Evolutionary conservation across 2,329 filamentous ascomycete genomes (phyloP).

Genomic region (Bretziella fagacearum): DNA sequence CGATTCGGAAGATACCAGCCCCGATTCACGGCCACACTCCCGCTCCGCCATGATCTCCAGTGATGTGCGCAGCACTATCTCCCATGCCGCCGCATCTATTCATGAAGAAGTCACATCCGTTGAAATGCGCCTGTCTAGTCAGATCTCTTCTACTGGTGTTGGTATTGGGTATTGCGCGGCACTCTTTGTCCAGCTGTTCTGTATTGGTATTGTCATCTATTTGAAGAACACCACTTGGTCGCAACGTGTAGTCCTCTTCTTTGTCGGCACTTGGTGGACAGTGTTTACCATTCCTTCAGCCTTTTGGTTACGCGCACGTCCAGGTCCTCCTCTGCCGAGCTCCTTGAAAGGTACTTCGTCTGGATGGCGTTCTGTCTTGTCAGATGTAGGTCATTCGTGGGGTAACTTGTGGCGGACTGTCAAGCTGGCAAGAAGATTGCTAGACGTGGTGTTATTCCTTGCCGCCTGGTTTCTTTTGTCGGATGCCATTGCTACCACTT

Average conservation of each 20-base stretch:
- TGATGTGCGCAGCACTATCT: constrained; percentile 15
- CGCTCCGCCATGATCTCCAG: constrained; percentile 31
- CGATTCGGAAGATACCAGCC: constrained; percentile 16
- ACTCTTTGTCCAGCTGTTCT: constrained; percentile 64
- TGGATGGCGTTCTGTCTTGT: constrained; percentile 22
- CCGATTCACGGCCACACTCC: constrained; percentile 22
- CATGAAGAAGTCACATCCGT: constrained; percentile 17
- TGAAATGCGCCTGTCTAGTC: constrained; percentile 68
- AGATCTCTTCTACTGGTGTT: constrained; percentile 82
- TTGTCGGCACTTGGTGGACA: constrained; percentile 86
- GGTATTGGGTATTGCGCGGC: constrained; percentile 86
- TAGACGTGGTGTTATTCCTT: constrained; percentile 64
- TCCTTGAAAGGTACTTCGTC: constrained; percentile 20
- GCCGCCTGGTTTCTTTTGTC: constrained; percentile 87
- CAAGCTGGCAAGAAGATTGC: constrained; percentile 51
- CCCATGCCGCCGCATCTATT: neutral
- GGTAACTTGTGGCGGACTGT: constrained; percentile 67
- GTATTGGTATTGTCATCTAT: constrained; percentile 57
- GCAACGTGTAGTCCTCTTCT: constrained; percentile 68
- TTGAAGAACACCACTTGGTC: constrained; percentile 69
- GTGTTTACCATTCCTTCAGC: constrained; percentile 77
- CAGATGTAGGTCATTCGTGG: constrained; percentile 74
- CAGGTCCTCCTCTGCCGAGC: constrained; percentile 59
- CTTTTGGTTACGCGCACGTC: constrained; percentile 71
- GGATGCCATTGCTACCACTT: constrained; percentile 87